A percentile compares a stretch with the other conserved stretches of the same genome.
Conservation (phyloP, 441 rosid genomes). For the Croton laevigatus region DNA sequence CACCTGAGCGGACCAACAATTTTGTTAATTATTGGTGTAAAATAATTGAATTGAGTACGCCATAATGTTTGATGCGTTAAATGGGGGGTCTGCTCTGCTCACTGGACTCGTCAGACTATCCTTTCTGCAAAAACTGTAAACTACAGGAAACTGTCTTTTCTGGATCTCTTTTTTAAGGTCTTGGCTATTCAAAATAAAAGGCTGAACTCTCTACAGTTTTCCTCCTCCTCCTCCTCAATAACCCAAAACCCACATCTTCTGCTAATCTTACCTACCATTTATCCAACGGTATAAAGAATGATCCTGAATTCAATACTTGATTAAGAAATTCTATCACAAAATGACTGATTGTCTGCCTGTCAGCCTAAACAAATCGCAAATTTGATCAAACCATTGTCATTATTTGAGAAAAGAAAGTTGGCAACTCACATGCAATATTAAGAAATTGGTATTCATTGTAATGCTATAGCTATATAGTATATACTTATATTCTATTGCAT, state of each 20-base stretch:
- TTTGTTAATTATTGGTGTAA: conserved; percentile 22
- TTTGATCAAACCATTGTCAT: too few species aligned
- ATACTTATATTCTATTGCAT: not conserved
- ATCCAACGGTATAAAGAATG: too few species aligned
- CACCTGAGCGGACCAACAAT: conserved; percentile 24
- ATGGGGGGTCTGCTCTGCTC: conserved; percentile 13
- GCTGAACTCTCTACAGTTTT: not conserved
- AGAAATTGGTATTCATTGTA: too few species aligned
- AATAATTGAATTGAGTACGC: conserved; percentile 27
- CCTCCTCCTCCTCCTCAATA: conserved; percentile 2
- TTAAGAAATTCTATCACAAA: too few species aligned
- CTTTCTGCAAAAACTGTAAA: conserved; percentile 14
- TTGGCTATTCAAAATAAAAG: not conserved
- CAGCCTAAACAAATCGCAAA: too few species aligned
- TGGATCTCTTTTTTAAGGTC: conserved; percentile 1
- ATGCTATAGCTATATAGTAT: too few species aligned
- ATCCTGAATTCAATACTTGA: too few species aligned
- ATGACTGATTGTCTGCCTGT: too few species aligned
- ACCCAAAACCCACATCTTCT: not conserved
- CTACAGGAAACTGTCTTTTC: conserved; percentile 23
- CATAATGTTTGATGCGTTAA: conserved; percentile 1
- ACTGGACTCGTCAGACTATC: not conserved
- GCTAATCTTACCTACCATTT: not conserved
- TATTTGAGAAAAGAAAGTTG: too few species aligned
- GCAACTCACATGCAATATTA: too few species aligned